A percentile compares a stretch with the other conserved stretches of the same genome.
Conservation (phyloP, 2,329 filamentous ascomycete genomes). For the Cladosporium sp. region DNA sequence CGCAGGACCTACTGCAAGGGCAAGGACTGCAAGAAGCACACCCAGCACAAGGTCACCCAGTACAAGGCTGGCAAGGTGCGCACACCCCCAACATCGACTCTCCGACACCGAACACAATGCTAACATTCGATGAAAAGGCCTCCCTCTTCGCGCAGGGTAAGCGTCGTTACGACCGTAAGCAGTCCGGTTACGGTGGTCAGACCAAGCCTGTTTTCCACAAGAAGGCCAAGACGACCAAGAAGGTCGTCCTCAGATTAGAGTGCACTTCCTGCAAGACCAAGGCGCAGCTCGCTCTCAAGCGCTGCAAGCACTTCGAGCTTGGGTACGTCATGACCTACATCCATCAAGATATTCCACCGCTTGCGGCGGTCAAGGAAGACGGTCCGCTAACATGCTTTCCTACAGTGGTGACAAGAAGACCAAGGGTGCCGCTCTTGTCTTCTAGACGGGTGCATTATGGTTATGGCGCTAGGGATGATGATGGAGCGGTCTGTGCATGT, state of each 20-base stretch:
- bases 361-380: too few relatives aligned
- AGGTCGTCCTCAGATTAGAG: constrained; percentile 97
- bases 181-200: constrained; percentile 99
- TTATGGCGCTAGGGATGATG: constrained; percentile 13
- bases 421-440: constrained; percentile 99
- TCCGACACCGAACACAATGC: not conserved
- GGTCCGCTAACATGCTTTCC: constrained; percentile 36
- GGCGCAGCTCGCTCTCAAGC: constrained; percentile 95
- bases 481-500: constrained; percentile 14
- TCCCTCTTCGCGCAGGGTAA: constrained; percentile 98
- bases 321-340: constrained; percentile 60
- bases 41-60: constrained; percentile 89
- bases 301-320: constrained; percentile 99
- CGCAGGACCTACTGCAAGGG: constrained; percentile 97
- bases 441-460: constrained; percentile 54
- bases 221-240: constrained; percentile 99
- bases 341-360: too few relatives aligned
- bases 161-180: constrained; percentile 99
- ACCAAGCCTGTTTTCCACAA: constrained; percentile 99
- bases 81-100: not conserved
- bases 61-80: constrained; percentile 92
- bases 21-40: constrained; percentile 74
- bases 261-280: constrained; percentile 98
- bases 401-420: constrained; percentile 99
- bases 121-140: constrained; percentile 49